Evolutionary conservation across 257 asterid species (phyloP), one percentile per base, ranked within the genome.

Genomic region (Jacaranda copaia): DNA sequence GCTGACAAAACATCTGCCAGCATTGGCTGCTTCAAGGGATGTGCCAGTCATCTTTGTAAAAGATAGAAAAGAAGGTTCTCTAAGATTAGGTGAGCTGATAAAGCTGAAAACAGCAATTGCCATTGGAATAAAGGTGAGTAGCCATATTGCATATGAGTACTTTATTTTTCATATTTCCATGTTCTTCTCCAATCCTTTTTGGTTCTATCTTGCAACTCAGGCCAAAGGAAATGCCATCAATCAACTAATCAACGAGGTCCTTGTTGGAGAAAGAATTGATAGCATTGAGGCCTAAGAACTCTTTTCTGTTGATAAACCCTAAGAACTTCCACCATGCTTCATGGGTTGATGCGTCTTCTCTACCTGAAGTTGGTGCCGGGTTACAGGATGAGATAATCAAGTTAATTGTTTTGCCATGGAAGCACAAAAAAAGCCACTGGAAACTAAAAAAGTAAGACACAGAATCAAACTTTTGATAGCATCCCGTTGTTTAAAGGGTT

Each of bases 81-180:
- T 87, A 70, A 87, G 93, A 81, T 84, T 95, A 79, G 97, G 99
- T 42, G 91, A 91, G 82, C 80, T 95, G 67, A 77, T 95, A 16
- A 91, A 93, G 79, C 84, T 95, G 62, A 95, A 86, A 86, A 91
- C 94, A 58, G 89, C 98, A 64, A 91, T 93, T 46, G 88, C 97
- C 72, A 81, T 95, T 69, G 98, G 98, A 49, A 80, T 93, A 69
- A 95, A 93, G 96, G 98, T 89, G 16, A 58, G 82, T 19, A 5
- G 48, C 43, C 65, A 61, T 36, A 2, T 39, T 48, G 4, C 52
- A 25, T 18, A 3, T 7, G 16, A 63, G 0, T 25, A 5, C 39
- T 64, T 36, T 16, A 10, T 11, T 18, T 36, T 52, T 15, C 32
- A 11, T 52, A 5, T 55, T 51, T 5, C 2, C 32, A 12, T 55